Evolutionary conservation across 805 yeast species (phyloP).

Genomic region (Wickerhamiella shivajii): DNA sequence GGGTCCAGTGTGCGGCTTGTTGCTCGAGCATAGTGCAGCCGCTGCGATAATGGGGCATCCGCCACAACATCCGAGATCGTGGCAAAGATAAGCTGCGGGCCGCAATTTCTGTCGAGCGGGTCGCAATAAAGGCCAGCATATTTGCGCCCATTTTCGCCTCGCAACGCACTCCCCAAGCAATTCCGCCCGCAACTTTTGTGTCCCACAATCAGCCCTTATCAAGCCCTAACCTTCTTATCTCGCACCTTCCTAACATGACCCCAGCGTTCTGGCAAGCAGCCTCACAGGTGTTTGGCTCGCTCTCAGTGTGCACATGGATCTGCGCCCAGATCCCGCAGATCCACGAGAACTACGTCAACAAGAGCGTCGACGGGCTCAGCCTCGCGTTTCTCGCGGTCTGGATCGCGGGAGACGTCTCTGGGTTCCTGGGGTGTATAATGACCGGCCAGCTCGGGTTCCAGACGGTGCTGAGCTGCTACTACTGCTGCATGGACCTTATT

Average conservation of each 20-base stretch:
- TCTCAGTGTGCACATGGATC: conserved; percentile 46
- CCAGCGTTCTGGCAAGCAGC: conserved; percentile 9
- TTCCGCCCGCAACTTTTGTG: too few species aligned
- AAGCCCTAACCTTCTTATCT: not conserved
- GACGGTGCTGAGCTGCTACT: conserved; percentile 54
- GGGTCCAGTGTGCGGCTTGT: too few species aligned
- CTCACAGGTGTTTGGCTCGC: conserved; percentile 17
- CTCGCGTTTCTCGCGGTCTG: conserved; percentile 44
- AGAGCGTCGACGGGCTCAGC: conserved; percentile 56
- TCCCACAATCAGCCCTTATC: not conserved
- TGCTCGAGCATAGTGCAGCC: too few species aligned
- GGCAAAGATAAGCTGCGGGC: too few species aligned
- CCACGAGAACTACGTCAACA: conserved; percentile 38
- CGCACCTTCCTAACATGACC: not conserved
- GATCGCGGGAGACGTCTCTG: conserved; percentile 49
- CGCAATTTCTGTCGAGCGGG: too few species aligned
- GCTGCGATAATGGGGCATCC: too few species aligned
- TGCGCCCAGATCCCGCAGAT: conserved; percentile 68
- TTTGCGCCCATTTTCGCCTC: too few species aligned
- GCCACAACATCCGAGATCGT: too few species aligned
- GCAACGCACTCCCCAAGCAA: too few species aligned
- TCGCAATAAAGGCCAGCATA: too few species aligned
- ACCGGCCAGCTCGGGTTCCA: conserved; percentile 78
- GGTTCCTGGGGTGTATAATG: conserved; percentile 53
- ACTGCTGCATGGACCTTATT: conserved; percentile 53